These are phyloP conservation scores for Colletotrichum sansevieriae DNA, from an alignment of 2,329 filamentous ascomycete genomes.

Conservation along the genomic window DNA sequence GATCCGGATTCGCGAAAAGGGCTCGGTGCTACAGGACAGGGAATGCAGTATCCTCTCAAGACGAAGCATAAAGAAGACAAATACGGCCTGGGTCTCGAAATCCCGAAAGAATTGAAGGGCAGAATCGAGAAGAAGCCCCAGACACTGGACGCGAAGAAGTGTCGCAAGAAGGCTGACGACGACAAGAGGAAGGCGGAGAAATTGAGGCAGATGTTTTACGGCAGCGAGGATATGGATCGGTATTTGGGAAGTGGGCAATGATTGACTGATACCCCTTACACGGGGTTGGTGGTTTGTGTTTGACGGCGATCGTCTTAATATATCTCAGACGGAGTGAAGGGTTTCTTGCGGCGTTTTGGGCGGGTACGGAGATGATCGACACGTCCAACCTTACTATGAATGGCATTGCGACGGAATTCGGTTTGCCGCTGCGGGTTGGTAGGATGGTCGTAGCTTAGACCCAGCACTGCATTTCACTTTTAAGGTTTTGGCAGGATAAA, in stretches of 20 bases:
- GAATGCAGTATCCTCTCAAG: slow-evolving; percentile 83
- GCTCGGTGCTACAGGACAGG: slow-evolving; percentile 78
- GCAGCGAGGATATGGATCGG: slow-evolving; percentile 79
- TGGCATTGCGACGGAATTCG: no score
- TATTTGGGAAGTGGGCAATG: slow-evolving; percentile 68
- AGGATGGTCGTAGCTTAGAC: no score
- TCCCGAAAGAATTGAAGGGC: slow-evolving; percentile 56
- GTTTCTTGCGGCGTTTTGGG: no score
- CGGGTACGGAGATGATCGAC: no score
- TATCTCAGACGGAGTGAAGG: no score
- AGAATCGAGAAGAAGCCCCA: slow-evolving; percentile 58
- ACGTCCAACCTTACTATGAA: no score
- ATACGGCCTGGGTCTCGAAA: slow-evolving; percentile 75
- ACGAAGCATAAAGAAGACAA: slow-evolving; percentile 79
- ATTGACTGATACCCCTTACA: slow-evolving; percentile 22
- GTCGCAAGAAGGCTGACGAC: slow-evolving; percentile 71
- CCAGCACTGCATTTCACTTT: no score
- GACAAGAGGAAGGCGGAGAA: slow-evolving; percentile 73
- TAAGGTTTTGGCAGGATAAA: no score
- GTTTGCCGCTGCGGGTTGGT: no score
- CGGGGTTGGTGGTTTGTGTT: neutral
- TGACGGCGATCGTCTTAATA: neutral
- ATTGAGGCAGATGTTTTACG: slow-evolving; percentile 79
- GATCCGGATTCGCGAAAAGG: slow-evolving; percentile 80
- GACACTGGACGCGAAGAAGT: slow-evolving; percentile 77